Conservation (phyloP, 768 basidiomycete species). For the Lactifluus volemus region DNA sequence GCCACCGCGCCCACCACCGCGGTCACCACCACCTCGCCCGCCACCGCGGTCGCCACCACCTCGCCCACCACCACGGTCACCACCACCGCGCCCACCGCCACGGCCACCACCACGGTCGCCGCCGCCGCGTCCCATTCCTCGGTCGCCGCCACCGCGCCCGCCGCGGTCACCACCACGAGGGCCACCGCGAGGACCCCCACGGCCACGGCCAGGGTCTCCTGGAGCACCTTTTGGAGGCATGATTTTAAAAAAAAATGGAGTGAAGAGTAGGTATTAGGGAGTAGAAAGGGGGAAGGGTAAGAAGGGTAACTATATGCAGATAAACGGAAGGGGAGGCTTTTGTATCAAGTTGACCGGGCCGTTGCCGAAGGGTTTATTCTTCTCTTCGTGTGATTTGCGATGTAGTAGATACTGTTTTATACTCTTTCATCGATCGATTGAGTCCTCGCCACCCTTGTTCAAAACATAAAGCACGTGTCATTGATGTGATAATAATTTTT, state of each 20-base stretch:
- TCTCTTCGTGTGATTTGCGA: not conserved
- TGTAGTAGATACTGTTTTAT: too few relatives aligned
- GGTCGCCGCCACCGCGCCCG: not conserved
- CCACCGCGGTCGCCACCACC: not conserved
- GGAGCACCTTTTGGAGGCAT: conserved; percentile 6
- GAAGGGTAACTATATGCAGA: not conserved
- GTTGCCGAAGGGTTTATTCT: not conserved
- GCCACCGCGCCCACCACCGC: not conserved
- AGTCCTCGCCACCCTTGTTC: too few relatives aligned
- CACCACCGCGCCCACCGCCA: not conserved
- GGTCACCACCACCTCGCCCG: not conserved
- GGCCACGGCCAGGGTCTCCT: too few relatives aligned
- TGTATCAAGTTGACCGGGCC: not conserved
- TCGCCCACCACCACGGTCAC: not conserved
- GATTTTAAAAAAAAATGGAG: not conserved
- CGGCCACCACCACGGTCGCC: not conserved
- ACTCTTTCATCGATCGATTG: too few relatives aligned
- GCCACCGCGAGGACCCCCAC: not conserved
- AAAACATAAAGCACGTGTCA: not conserved
- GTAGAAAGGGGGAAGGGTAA: not conserved
- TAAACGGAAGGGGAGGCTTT: not conserved
- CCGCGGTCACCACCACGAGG: not conserved
- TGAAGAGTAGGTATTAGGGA: not conserved
- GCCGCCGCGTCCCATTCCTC: not conserved
- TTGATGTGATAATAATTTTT: too few relatives aligned